Percentiles rank a stretch among this genome's conserved stretches.
Conservation (phyloP, 768 basidiomycete genomes). For the Mycena capillaripes region DNA sequence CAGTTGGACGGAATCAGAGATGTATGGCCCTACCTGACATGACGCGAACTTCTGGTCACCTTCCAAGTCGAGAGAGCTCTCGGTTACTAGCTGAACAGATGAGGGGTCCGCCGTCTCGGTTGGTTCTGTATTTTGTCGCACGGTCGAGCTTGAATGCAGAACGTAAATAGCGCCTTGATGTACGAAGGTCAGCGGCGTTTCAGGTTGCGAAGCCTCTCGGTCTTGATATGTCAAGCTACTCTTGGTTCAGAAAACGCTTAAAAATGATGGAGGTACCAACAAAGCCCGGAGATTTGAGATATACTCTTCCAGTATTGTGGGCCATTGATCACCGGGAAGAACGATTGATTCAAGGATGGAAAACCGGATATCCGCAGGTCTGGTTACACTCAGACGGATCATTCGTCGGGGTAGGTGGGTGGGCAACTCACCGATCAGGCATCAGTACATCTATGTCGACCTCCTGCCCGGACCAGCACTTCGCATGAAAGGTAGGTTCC, state of each 20-base stretch:
- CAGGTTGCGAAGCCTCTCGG: constrained; percentile 52
- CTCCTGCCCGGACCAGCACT: constrained; percentile 55
- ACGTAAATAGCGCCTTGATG: constrained; percentile 57
- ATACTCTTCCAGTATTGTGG: constrained; percentile 59
- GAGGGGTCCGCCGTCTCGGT: constrained; percentile 23
- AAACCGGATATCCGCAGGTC: constrained; percentile 72
- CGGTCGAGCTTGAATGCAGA: constrained; percentile 61
- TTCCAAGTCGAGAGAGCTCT: constrained; percentile 69
- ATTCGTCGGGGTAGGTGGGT: neutral
- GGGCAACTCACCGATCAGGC: constrained; percentile 65
- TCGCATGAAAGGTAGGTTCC: constrained; percentile 26
- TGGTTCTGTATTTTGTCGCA: constrained; percentile 58
- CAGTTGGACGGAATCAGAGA: neutral
- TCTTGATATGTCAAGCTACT: constrained; percentile 51
- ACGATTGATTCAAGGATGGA: constrained; percentile 51
- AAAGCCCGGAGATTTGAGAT: constrained; percentile 53
- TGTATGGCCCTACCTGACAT: constrained; percentile 66
- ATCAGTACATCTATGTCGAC: constrained; percentile 64
- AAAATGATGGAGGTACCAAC: constrained; percentile 51
- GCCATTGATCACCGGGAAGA: constrained; percentile 50
- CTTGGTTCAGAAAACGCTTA: neutral
- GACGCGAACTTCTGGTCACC: constrained; percentile 62
- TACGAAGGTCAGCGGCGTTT: constrained; percentile 60
- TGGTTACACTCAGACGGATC: constrained; percentile 38
- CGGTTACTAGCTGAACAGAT: constrained; percentile 48